These are phyloP conservation scores for Acacia melanoxylon DNA, from an alignment of 306 rosid genomes.

Conservation along the genomic window DNA sequence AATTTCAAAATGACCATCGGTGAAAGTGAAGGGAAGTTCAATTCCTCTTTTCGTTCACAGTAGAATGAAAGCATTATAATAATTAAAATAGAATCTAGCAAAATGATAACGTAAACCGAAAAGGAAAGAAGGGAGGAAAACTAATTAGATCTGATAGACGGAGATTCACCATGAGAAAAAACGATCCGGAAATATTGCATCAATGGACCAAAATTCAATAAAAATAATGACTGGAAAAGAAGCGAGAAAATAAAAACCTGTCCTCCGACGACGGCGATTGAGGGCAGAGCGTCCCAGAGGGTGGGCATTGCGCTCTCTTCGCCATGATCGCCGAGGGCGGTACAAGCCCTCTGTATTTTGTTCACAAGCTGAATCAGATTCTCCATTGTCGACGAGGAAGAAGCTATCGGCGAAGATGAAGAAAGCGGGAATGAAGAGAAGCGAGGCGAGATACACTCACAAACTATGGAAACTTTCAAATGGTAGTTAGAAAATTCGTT, in stretches of 20 bases:
- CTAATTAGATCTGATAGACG: neutral
- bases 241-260: constrained; percentile 57
- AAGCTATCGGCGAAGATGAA: neutral
- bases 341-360: constrained; percentile 96
- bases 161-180: neutral
- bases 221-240: neutral
- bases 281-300: constrained; percentile 96
- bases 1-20: neutral
- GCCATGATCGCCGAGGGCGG: constrained; percentile 97
- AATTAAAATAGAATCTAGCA: neutral
- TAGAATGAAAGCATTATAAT: neutral
- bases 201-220: neutral
- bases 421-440: constrained; percentile 14
- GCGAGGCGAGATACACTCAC: neutral
- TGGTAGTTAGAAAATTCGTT: constrained; percentile 31
- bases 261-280: constrained; percentile 99
- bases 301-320: constrained; percentile 91
- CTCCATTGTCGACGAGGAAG: constrained; percentile 56
- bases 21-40: neutral
- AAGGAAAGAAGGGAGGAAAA: neutral
- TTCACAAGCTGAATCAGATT: constrained; percentile 87
- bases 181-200: neutral
- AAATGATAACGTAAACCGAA: neutral
- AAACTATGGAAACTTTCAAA: constrained; percentile 28
- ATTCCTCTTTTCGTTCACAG: neutral